Percentiles rank a stretch among this genome's conserved stretches.
Conservation (phyloP, 2,329 filamentous ascomycete genomes). For the Cercospora berteroae region DNA sequence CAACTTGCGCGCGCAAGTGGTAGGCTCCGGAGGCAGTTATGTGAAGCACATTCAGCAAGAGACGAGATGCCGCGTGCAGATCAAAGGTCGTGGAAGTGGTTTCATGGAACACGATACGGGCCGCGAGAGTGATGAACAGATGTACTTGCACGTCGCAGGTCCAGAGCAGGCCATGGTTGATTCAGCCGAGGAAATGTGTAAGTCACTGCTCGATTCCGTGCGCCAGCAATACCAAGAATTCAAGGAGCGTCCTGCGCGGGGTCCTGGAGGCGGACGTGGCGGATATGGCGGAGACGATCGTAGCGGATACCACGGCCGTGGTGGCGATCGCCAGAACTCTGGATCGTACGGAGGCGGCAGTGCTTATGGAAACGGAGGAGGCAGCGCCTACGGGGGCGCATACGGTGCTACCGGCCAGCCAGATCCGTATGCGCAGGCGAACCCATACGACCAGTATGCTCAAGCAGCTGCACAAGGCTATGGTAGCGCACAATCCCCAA, state of each 20-base stretch:
- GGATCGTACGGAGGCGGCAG: conserved; percentile 40
- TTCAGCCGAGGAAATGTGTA: conserved; percentile 81
- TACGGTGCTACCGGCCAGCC: conserved; percentile 18
- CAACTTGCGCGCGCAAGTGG: conserved; percentile 92
- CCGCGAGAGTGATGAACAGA: conserved; percentile 87
- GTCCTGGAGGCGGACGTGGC: conserved; percentile 39
- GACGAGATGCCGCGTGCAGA: conserved; percentile 93
- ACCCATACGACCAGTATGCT: conserved; percentile 13
- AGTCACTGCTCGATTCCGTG: conserved; percentile 83
- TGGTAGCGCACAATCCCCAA: conserved; percentile 36
- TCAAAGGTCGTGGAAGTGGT: conserved; percentile 93
- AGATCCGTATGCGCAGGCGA: conserved; percentile 7
- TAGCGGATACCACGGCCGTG: conserved; percentile 40
- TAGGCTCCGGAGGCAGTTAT: conserved; percentile 89
- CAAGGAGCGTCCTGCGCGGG: conserved; percentile 64
- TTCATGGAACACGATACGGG: conserved; percentile 89
- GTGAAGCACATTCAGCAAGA: conserved; percentile 98
- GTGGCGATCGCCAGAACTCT: conserved; percentile 35
- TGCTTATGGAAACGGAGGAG: conserved; percentile 34
- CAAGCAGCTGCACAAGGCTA: conserved; percentile 20
- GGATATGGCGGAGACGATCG: conserved; percentile 40
- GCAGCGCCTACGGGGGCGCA: conserved; percentile 27
- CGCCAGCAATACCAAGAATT: conserved; percentile 84
- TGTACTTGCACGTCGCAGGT: conserved; percentile 94
- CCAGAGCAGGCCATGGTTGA: conserved; percentile 84